Conservation (phyloP, 1,139 yeast species). For the Geotrichum aggregatum region DNA sequence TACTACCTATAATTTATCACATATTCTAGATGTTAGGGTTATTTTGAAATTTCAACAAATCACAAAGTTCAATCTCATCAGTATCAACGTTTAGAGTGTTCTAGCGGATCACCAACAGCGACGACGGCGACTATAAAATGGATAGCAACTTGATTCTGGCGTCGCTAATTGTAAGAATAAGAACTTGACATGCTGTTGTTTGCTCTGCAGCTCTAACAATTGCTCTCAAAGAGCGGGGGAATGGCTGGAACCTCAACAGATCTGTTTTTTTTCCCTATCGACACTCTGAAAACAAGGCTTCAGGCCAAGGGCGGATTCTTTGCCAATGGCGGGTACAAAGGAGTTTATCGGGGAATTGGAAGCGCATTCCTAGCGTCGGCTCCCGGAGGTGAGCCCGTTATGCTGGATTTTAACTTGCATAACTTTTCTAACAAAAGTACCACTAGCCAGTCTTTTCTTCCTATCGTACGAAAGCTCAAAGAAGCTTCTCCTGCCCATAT, state of each 20-base stretch:
- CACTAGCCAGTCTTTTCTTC: constrained; percentile 78
- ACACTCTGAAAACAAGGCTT: constrained; percentile 85
- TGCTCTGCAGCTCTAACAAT: no score
- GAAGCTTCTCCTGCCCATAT: constrained; percentile 47
- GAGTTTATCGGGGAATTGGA: constrained; percentile 88
- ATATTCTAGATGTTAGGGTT: not conserved
- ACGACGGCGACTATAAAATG: constrained; percentile 20
- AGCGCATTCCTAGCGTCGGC: constrained; percentile 94
- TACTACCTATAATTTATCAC: no score
- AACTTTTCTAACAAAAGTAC: not conserved
- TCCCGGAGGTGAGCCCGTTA: constrained; percentile 48
- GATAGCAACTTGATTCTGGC: constrained; percentile 31
- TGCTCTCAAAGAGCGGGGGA: constrained; percentile 63
- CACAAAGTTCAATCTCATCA: no score
- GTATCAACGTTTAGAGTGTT: no score
- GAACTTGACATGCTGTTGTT: constrained; percentile 19
- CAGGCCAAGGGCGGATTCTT: constrained; percentile 96
- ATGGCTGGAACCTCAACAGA: constrained; percentile 96
- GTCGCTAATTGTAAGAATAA: constrained; percentile 35
- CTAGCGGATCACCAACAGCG: no score
- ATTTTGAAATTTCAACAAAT: not conserved
- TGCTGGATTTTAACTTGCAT: no score
- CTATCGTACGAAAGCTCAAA: constrained; percentile 82
- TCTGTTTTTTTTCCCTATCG: constrained; percentile 90
- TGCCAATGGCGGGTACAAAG: constrained; percentile 85